Conservation (phyloP, 225 moss, liverwort and hornwort genomes). For the Physcomitrellopsis africana region DNA sequence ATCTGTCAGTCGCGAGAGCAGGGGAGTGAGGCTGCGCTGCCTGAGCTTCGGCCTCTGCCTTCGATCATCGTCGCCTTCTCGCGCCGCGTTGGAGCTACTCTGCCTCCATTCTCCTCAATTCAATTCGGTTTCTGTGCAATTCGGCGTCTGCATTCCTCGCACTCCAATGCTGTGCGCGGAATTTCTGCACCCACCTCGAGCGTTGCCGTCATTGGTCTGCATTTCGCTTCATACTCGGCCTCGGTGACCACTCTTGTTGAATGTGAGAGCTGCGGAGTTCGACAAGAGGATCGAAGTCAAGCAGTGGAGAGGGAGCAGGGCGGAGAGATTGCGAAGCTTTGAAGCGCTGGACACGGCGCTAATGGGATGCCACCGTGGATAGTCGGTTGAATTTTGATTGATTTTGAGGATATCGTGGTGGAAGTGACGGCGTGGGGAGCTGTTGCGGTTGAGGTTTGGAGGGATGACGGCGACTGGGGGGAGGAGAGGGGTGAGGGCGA, state of each 20-base stretch:
- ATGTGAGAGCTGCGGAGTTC: not conserved
- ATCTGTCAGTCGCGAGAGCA: conserved; percentile 18
- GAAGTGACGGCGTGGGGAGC: not conserved
- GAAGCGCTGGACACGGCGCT: conserved; percentile 11
- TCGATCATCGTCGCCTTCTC: conserved; percentile 19
- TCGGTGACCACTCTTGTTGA: not conserved
- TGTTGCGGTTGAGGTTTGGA: not conserved
- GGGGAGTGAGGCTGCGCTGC: not conserved
- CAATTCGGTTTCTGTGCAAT: too few species aligned
- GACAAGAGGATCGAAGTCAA: too few species aligned
- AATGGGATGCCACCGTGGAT: not conserved
- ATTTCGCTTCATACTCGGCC: not conserved
- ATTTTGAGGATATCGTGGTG: not conserved
- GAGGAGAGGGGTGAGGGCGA: conserved; percentile 44
- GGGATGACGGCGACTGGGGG: conserved; percentile 49
- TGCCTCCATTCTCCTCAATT: too few species aligned
- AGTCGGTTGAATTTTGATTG: not conserved
- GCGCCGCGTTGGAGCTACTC: not conserved
- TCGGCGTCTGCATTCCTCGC: too few species aligned
- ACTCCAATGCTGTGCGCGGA: too few species aligned
- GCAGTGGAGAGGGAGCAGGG: too few species aligned
- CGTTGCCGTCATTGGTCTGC: not conserved
- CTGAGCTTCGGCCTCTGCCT: not conserved
- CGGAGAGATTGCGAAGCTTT: not conserved
- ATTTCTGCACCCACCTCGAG: not conserved